Percentiles rank a stretch among this genome's conserved stretches.
Conservation (phyloP, 164 flowering plant species). For the Paratinospora sagittata region DNA sequence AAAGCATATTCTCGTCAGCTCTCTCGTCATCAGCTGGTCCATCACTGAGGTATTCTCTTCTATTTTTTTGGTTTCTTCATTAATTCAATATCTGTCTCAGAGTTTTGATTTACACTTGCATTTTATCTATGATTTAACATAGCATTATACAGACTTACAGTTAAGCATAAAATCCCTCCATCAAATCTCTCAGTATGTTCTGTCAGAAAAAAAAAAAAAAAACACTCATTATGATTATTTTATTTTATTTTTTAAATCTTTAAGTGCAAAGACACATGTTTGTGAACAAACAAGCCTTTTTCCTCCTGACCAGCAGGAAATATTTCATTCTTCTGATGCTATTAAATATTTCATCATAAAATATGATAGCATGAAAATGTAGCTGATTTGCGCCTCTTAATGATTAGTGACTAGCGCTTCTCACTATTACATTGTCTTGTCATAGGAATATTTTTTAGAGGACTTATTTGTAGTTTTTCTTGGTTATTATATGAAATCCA, state of each 20-base stretch:
- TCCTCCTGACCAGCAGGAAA: too few relatives aligned
- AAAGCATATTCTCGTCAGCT: constrained; percentile 61
- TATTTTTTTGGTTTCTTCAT: background rate
- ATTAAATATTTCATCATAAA: background rate
- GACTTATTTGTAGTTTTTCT: background rate
- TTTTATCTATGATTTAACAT: background rate
- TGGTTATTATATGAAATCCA: background rate
- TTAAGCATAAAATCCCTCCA: too few relatives aligned
- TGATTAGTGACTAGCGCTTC: background rate
- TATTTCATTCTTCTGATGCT: background rate
- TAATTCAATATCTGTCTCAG: too few relatives aligned
- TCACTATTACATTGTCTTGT: background rate
- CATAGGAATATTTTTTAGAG: background rate
- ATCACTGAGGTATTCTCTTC: constrained; percentile 56
- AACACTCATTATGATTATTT: too few relatives aligned
- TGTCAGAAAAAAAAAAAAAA: too few relatives aligned
- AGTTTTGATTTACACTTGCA: too few relatives aligned
- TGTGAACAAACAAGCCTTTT: too few relatives aligned
- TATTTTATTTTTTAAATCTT: too few relatives aligned
- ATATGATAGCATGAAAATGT: background rate
- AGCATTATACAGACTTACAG: background rate
- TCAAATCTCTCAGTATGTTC: too few relatives aligned
- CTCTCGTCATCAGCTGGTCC: constrained; percentile 93
- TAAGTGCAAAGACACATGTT: too few relatives aligned
- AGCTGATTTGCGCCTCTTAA: background rate